Evolutionary conservation across 1,284 basidiomycete species (phyloP).

Genomic region (Ustilago lituana): DNA sequence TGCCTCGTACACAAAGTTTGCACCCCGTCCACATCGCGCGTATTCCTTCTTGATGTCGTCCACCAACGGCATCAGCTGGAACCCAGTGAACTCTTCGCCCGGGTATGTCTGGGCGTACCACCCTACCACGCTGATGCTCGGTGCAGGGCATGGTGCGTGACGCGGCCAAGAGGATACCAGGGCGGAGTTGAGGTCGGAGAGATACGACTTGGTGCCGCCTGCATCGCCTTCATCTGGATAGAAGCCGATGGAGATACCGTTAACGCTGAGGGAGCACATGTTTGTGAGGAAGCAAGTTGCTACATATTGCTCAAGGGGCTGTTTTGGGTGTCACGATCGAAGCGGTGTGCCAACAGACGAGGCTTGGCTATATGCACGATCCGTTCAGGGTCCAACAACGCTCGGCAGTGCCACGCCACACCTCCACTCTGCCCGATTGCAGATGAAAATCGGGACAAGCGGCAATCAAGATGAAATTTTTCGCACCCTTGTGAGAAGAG

Average conservation of each 20-base stretch:
- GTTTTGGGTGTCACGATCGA: not conserved
- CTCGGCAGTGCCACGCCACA: not conserved
- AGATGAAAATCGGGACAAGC: not conserved
- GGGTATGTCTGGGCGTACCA: conserved; percentile 45
- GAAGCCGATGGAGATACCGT: conserved; percentile 27
- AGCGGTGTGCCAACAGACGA: not conserved
- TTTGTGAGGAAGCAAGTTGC: not conserved
- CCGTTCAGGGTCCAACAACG: conserved; percentile 19
- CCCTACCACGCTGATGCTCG: conserved; percentile 22
- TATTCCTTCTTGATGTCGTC: conserved; percentile 26
- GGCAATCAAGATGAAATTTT: conserved; percentile 35
- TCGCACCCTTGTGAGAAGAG: not conserved
- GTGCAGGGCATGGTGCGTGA: not conserved
- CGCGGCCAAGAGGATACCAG: conserved; percentile 8
- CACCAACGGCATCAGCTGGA: conserved; percentile 33
- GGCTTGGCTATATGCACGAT: not conserved
- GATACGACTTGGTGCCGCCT: conserved; percentile 27
- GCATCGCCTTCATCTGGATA: conserved; percentile 46
- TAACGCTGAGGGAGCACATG: conserved; percentile 2
- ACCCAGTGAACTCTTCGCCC: conserved; percentile 18
- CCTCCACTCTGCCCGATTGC: conserved; percentile 5
- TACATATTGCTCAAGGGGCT: too few relatives aligned
- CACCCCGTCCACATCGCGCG: not conserved
- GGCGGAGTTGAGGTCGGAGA: conserved; percentile 32
- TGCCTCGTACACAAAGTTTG: conserved; percentile 20